Evolutionary conservation across 441 rosid genomes (phyloP).

Genomic region (Pelargonium citronellum): DNA sequence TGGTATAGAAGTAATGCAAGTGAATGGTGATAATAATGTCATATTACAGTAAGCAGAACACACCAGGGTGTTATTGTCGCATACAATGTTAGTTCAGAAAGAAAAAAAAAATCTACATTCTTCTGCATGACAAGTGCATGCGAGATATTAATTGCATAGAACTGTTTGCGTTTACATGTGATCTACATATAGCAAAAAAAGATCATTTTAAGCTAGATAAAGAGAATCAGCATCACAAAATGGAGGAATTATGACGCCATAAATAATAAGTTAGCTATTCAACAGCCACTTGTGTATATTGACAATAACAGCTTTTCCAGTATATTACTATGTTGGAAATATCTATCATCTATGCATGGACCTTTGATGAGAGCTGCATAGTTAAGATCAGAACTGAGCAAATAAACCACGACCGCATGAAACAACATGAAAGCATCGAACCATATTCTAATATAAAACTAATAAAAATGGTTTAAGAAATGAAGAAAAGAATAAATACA

Average conservation of each 20-base stretch:
- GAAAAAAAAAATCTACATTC: no score
- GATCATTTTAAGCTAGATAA: no score
- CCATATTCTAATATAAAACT: no score
- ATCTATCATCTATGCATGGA: neutral
- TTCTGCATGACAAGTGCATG: no score
- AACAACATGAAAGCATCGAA: neutral
- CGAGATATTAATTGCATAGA: no score
- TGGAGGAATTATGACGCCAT: no score
- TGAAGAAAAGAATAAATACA: no score
- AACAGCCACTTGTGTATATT: neutral
- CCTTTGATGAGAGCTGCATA: neutral
- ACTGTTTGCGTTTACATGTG: no score
- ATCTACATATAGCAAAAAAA: neutral
- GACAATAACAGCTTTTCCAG: neutral
- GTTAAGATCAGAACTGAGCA: neutral
- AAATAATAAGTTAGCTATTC: neutral
- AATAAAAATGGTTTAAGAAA: no score
- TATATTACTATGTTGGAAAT: neutral
- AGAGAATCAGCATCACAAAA: no score
- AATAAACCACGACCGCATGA: neutral
- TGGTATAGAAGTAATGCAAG: neutral
- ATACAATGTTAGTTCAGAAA: no score
- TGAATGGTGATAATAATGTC: neutral
- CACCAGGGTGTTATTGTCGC: neutral
- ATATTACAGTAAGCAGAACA: neutral